Percentiles rank a stretch among this genome's conserved stretches.
Conservation (phyloP, 164 flowering plant species). For the Nelumbo lutea region DNA sequence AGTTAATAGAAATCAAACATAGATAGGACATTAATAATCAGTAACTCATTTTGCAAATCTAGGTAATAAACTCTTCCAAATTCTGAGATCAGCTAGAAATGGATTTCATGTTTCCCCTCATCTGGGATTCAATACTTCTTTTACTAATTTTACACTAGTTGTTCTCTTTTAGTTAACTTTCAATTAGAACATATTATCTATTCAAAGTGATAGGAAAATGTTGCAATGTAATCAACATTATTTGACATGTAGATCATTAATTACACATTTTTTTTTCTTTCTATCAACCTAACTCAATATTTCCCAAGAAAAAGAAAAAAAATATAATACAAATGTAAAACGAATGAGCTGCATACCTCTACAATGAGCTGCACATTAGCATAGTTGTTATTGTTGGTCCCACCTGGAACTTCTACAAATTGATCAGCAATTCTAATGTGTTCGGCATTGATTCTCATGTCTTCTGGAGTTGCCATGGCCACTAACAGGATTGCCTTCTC, state of each 20-base stretch:
- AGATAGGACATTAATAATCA: too few relatives aligned
- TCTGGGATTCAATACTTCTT: background rate
- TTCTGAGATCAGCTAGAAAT: background rate
- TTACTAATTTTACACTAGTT: background rate
- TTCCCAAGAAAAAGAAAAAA: background rate
- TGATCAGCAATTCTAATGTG: constrained; percentile 83
- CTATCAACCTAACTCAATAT: background rate
- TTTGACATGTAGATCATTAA: background rate
- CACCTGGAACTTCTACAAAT: constrained; percentile 86
- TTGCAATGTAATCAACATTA: background rate
- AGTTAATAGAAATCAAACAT: background rate
- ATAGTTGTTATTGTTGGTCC: constrained; percentile 79
- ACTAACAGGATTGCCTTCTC: constrained; percentile 76
- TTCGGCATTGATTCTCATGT: constrained; percentile 84
- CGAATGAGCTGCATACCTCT: constrained; percentile 41
- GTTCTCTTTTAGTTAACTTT: background rate
- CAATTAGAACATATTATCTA: background rate
- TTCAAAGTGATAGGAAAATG: background rate
- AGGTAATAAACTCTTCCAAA: background rate
- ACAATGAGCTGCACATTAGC: constrained; percentile 85
- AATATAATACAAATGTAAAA: background rate
- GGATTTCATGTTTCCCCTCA: background rate
- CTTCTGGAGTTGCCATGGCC: constrained; percentile 87
- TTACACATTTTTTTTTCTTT: background rate
- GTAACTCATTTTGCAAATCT: too few relatives aligned